Evolutionary conservation across 1,284 basidiomycete genomes (phyloP).

Genomic region (Apiotrichum siamense): DNA sequence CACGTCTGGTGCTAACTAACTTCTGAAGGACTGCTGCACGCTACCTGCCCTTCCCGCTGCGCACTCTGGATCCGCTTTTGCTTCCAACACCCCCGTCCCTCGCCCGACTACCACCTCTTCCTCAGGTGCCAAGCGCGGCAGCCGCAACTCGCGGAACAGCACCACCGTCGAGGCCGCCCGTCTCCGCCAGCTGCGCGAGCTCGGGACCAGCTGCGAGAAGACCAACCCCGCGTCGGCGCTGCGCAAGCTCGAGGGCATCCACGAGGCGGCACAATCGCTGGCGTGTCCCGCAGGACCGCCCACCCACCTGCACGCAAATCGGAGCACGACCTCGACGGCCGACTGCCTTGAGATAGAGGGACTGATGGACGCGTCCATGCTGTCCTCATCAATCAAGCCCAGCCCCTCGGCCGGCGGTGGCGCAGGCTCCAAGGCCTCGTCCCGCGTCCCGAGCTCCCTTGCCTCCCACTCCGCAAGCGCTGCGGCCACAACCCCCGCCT

Average conservation of each 20-base stretch:
- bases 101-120: conserved; percentile 1
- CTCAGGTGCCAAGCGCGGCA: conserved; percentile 4
- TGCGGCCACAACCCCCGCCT: neutral
- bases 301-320: neutral
- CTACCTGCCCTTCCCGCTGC: conserved; percentile 7
- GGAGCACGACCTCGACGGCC: neutral
- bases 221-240: conserved; percentile 6
- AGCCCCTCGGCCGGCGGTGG: neutral
- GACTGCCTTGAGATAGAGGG: conserved; percentile 3
- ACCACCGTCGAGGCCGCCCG: neutral
- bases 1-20: neutral
- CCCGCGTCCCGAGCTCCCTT: too few species aligned
- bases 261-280: neutral
- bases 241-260: conserved; percentile 4
- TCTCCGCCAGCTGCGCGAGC: neutral
- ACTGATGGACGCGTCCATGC: neutral
- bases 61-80: conserved; percentile 5
- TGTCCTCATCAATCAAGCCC: neutral
- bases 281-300: too few species aligned
- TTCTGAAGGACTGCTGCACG: neutral
- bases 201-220: neutral
- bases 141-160: conserved; percentile 1
- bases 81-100: conserved; percentile 27
- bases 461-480: neutral
- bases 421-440: neutral